Base-by-base conservation (phyloP, 352 stramenopile genomes). In the Paralagenidium karlingii region DNA sequence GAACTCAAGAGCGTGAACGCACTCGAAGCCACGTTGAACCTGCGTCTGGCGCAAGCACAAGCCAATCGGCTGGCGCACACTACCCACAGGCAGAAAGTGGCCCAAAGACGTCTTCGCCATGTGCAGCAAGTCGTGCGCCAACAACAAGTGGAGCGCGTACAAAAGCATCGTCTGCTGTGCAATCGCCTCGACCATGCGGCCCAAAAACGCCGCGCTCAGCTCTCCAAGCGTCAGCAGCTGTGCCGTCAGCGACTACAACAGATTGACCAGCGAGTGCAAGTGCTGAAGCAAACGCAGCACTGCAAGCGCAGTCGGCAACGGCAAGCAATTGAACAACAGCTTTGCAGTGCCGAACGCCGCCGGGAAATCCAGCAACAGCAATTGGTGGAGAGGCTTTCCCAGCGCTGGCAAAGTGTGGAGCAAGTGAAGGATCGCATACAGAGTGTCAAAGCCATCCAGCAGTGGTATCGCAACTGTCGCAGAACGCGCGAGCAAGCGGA, bases 331-430 rank as follows among this genome's bases (percentile, higher is more conserved):
- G 54, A 66, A n/a, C 51, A 38, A 15, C 69, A 84, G 46, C 63
- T 78, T 7, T 40, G 60, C 22, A 58, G 68, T n/a, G 69, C 69
- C 0, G 60, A 57, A 8, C 45, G 57, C 0, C 63, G 69, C 32
- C 69, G 69, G 21, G 48, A 64, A n/a, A 53, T 63, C 24, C 66
- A 70, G 40, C 79, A 59, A 29, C 56, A 76, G 44, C 50, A 56
- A 22, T 67, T 70, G 41, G 59, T 79, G 28, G 51, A 43, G 0
- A 64, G 69, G 2, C 55, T 84, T 5, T 68, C 48, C 24, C 38
- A 55, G 46, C 69, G 69, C 38, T 82, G 70, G 70, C 70, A 79
- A 46, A 78, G 67, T 45, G 70, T 84, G 9, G 67, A 78, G 49
- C 68, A 45, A 41, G 60, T 82, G 15, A 80, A 82, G 51, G 63